These are phyloP conservation scores for Leptodermis oblonga DNA, from an alignment of 257 asterid species.

Conservation along the genomic window DNA sequence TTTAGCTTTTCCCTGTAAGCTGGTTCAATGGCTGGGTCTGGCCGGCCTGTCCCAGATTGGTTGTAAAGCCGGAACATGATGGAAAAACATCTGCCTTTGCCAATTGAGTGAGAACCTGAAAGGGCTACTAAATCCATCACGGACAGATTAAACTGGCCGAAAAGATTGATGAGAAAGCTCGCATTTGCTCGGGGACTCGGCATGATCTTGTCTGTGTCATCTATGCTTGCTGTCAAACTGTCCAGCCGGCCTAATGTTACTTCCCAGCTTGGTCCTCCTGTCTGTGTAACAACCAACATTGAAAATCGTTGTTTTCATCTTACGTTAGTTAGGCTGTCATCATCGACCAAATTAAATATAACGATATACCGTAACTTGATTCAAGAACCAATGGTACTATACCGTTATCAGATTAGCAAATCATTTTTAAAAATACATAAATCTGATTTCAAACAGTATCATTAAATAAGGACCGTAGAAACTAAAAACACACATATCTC, in stretches of 20 bases:
- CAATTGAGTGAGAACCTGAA: constrained; percentile 93
- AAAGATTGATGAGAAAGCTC: constrained; percentile 52
- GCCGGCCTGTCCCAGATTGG: constrained; percentile 77
- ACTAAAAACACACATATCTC: too few species aligned
- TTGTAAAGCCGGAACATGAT: constrained; percentile 81
- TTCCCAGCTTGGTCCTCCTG: constrained; percentile 91
- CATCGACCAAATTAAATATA: background rate
- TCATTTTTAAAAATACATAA: too few species aligned
- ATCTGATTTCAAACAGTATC: too few species aligned
- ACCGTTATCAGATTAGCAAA: too few species aligned
- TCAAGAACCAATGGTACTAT: too few species aligned
- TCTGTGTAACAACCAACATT: constrained; percentile 30
- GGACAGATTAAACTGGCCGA: constrained; percentile 60
- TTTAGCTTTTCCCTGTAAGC: constrained; percentile 39
- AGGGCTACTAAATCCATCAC: constrained; percentile 76
- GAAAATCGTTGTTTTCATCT: background rate
- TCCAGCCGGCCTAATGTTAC: constrained; percentile 80
- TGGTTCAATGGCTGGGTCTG: constrained; percentile 77
- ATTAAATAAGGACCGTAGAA: too few species aligned
- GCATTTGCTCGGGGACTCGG: constrained; percentile 96
- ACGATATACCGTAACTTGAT: too few species aligned
- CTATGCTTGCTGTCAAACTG: constrained; percentile 82
- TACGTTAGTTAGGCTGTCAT: background rate
- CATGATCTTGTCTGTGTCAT: constrained; percentile 72
- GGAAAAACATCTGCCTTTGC: constrained; percentile 83